A percentile compares a stretch with the other conserved stretches of the same genome.
Evolutionary conservation across 2,329 filamentous ascomycete species (phyloP).

Genomic region (Aspergillus latus): DNA sequence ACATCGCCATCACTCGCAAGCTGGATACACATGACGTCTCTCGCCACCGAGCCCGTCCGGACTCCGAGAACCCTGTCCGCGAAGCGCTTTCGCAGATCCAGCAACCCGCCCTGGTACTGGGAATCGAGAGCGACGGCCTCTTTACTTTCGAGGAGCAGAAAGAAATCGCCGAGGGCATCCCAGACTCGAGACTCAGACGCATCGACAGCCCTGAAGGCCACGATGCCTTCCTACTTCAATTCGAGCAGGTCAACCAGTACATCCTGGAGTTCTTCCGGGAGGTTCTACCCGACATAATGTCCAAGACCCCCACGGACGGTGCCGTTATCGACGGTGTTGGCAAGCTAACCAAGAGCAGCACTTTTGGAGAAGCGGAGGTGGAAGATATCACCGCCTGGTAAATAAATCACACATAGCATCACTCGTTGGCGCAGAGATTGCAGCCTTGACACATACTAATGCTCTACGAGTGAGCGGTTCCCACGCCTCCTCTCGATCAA

Average conservation of each 20-base stretch:
- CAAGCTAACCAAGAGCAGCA: conserved; percentile 77
- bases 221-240: conserved; percentile 93
- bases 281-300: conserved; percentile 86
- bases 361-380: conserved; percentile 92
- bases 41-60: conserved; percentile 60
- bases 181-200: conserved; percentile 72
- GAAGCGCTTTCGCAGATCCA: conserved; percentile 78
- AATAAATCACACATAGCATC: conserved; percentile 16
- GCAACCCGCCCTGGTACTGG: conserved; percentile 86
- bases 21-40: conserved; percentile 96
- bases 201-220: conserved; percentile 96
- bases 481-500: conserved; percentile 18
- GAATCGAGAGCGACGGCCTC: conserved; percentile 91
- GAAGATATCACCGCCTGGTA: conserved; percentile 96
- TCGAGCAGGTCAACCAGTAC: conserved; percentile 92
- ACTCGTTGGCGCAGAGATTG: conserved; percentile 31
- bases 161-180: conserved; percentile 80
- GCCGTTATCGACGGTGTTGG: conserved; percentile 55
- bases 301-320: conserved; percentile 52
- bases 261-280: conserved; percentile 80
- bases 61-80: conserved; percentile 54
- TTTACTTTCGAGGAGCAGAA: conserved; percentile 98
- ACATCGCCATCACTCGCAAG: conserved; percentile 97
- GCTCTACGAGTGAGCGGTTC: conserved; percentile 11
- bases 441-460: conserved; percentile 22